phyloP scores from a whole-genome alignment of 2,329 filamentous ascomycete genomes.

The Diplodia sapinea region DNA sequence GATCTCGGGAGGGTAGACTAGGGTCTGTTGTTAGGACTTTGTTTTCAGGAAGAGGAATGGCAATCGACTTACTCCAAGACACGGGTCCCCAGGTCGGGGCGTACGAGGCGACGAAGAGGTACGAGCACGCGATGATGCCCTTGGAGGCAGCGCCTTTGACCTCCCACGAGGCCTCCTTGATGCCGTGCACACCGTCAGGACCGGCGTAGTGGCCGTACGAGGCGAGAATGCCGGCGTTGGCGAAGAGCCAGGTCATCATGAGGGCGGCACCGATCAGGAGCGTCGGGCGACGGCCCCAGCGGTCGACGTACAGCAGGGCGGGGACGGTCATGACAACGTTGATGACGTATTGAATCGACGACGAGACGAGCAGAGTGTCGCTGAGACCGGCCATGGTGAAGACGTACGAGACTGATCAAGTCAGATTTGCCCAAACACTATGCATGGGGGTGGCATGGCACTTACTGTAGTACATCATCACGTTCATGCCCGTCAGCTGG shows the following conservation, averaged over 20 bases:
- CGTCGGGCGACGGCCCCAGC: constrained; percentile 73
- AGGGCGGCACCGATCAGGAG: constrained; percentile 69
- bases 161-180: constrained; percentile 50
- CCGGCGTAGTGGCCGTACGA: constrained; percentile 58
- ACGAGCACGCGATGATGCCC: constrained; percentile 70
- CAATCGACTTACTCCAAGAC: constrained; percentile 46
- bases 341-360: constrained; percentile 72
- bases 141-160: constrained; percentile 49
- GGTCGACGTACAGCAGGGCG: constrained; percentile 75
- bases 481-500: constrained; percentile 78
- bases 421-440: neutral
- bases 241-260: constrained; percentile 68
- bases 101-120: constrained; percentile 73
- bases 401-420: constrained; percentile 60
- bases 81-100: constrained; percentile 69
- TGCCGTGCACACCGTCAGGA: constrained; percentile 48
- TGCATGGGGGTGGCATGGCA: neutral
- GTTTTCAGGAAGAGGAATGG: neutral
- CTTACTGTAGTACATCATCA: constrained; percentile 59
- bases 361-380: constrained; percentile 66
- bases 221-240: constrained; percentile 67
- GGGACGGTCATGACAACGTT: constrained; percentile 81
- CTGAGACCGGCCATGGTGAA: constrained; percentile 74
- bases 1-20: constrained; percentile 64
- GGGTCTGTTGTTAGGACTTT: neutral